These are phyloP conservation scores for Ophiostoma sp. DNA, from an alignment of 2,329 filamentous ascomycete species.

Conservation along the genomic window DNA sequence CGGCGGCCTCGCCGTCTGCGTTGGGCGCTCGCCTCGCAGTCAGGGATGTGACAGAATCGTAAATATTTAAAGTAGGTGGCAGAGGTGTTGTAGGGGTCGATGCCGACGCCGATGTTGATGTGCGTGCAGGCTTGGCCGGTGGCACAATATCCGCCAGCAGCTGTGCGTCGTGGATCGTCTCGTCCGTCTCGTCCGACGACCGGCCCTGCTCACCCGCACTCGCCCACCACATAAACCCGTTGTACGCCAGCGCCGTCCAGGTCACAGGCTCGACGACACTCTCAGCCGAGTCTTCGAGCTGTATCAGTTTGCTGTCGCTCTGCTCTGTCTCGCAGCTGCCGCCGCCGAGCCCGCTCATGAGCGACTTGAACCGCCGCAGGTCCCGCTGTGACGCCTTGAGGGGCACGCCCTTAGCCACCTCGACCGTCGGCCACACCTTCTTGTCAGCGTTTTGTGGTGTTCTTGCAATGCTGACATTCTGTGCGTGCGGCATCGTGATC, in stretches of 20 bases:
- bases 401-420: slow-evolving; percentile 56
- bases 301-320: slow-evolving; percentile 16
- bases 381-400: slow-evolving; percentile 89
- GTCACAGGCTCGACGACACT: slow-evolving; percentile 56
- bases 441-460: slow-evolving; percentile 49
- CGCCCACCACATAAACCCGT: slow-evolving; percentile 86
- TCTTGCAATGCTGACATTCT: slow-evolving; percentile 15
- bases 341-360: slow-evolving; percentile 58
- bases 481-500: slow-evolving; percentile 65
- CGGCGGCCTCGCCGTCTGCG: slow-evolving; percentile 27
- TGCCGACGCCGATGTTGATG: neutral
- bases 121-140: slow-evolving; percentile 28
- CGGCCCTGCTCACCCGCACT: slow-evolving; percentile 68
- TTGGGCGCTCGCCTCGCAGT: neutral
- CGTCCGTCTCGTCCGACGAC: slow-evolving; percentile 53
- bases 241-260: slow-evolving; percentile 72
- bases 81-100: neutral
- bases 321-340: slow-evolving; percentile 29
- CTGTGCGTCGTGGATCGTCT: slow-evolving; percentile 48
- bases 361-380: slow-evolving; percentile 67
- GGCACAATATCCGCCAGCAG: slow-evolving; percentile 49
- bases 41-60: slow-evolving; percentile 3
- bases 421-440: slow-evolving; percentile 70
- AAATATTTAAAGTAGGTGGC: neutral
- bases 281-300: slow-evolving; percentile 42